Conservation (phyloP, 495 filamentous ascomycete species). For the Penicillium verhagenii region DNA sequence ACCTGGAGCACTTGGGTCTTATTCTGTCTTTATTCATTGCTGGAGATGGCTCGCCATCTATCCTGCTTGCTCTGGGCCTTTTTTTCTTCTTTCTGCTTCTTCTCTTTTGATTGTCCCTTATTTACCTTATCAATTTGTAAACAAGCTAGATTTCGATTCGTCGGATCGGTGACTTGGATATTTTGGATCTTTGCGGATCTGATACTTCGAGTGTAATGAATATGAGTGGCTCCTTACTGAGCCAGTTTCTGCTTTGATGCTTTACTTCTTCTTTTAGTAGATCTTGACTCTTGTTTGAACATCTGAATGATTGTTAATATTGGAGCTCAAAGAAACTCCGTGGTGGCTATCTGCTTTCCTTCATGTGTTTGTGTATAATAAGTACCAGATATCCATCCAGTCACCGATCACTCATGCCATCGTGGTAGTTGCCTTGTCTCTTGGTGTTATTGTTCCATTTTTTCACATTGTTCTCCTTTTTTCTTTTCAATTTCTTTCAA, state of each 20-base stretch:
- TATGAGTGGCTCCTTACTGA: conserved; percentile 1
- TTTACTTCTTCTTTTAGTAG: no score
- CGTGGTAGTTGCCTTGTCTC: no score
- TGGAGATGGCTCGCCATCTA: background rate
- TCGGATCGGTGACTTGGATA: background rate
- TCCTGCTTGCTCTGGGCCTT: background rate
- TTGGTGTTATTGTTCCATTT: no score
- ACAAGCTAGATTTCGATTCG: conserved; percentile 22
- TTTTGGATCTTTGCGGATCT: conserved; percentile 1
- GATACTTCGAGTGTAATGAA: conserved; percentile 6
- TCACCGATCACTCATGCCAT: no score
- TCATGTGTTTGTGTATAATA: no score
- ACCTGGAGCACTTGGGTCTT: conserved; percentile 27
- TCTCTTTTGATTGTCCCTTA: conserved; percentile 5
- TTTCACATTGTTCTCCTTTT: no score
- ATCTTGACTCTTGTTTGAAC: no score
- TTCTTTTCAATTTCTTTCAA: no score
- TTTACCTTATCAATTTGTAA: conserved; percentile 17
- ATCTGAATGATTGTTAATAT: no score
- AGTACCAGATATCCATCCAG: no score
- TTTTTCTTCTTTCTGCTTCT: conserved; percentile 6
- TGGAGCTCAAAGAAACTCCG: no score
- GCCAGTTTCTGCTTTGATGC: background rate
- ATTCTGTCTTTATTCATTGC: conserved; percentile 5
- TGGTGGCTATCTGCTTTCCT: no score